Evolutionary conservation across 2,329 filamentous ascomycete species (phyloP).

Genomic region (Penicillium oxalicum): DNA sequence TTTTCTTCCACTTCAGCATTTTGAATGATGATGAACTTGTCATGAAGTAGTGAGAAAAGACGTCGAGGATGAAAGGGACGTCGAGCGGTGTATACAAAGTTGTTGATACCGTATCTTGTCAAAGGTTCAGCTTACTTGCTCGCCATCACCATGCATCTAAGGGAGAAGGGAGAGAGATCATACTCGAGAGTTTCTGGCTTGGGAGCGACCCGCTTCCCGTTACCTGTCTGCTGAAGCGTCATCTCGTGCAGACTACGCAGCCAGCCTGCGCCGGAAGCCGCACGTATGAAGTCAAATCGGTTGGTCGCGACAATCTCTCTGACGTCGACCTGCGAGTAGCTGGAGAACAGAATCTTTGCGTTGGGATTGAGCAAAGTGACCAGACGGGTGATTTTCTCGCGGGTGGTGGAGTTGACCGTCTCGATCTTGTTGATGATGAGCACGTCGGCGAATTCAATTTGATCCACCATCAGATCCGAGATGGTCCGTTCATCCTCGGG

Average conservation of each 20-base stretch:
- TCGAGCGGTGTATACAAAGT: conserved; percentile 61
- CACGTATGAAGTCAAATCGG: conserved; percentile 59
- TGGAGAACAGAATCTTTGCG: conserved; percentile 59
- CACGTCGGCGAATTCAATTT: conserved; percentile 72
- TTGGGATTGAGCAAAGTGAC: conserved; percentile 60
- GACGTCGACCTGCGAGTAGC: conserved; percentile 55
- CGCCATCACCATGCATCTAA: background rate
- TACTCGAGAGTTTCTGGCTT: conserved; percentile 66
- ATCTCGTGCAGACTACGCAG: conserved; percentile 63
- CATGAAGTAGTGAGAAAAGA: conserved; percentile 38
- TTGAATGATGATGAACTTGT: conserved; percentile 43
- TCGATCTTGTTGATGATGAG: conserved; percentile 67
- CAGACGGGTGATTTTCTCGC: conserved; percentile 47
- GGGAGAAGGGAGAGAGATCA: conserved; percentile 10
- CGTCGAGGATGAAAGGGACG: conserved; percentile 45
- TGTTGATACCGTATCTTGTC: conserved; percentile 58
- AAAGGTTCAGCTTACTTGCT: background rate
- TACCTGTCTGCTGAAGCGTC: conserved; percentile 54
- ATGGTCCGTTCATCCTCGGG: conserved; percentile 67
- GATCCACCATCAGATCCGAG: conserved; percentile 69
- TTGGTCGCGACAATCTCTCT: conserved; percentile 60
- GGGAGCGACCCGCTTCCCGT: conserved; percentile 52
- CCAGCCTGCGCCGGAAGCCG: conserved; percentile 63
- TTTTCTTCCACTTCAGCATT: conserved; percentile 27
- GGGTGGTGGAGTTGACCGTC: conserved; percentile 47